Percentiles rank a stretch among this genome's conserved stretches.
Evolutionary conservation across 768 basidiomycete genomes (phyloP).

Genomic region (Trametes sanguinea): DNA sequence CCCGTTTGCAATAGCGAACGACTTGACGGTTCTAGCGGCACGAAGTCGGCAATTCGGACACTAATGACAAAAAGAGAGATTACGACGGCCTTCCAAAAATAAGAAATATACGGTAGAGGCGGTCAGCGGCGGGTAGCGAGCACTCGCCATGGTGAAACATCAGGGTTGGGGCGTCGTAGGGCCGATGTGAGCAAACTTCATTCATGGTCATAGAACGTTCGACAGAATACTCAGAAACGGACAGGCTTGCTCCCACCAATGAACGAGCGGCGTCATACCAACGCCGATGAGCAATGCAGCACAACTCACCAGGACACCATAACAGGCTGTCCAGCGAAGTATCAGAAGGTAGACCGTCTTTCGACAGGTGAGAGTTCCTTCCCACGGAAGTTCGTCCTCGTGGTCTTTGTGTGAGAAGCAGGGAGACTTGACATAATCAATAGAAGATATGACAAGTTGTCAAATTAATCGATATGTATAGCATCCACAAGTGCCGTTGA

Average conservation of each 20-base stretch:
- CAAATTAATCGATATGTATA: conserved; percentile 3
- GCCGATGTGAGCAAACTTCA: too few relatives aligned
- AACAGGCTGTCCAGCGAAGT: background rate
- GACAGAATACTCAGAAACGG: background rate
- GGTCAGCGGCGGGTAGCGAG: too few relatives aligned
- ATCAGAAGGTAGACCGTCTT: background rate
- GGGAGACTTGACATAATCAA: conserved; percentile 4
- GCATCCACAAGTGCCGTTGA: background rate
- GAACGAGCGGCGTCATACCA: background rate
- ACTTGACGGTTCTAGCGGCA: too few relatives aligned
- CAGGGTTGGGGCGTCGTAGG: too few relatives aligned
- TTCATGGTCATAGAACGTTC: background rate
- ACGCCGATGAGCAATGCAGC: background rate
- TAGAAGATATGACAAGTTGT: background rate
- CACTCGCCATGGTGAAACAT: too few relatives aligned
- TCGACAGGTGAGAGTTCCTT: background rate
- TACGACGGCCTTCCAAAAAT: too few relatives aligned
- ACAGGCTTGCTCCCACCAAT: background rate
- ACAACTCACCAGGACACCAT: background rate
- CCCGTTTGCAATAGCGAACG: too few relatives aligned
- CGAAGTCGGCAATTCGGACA: too few relatives aligned
- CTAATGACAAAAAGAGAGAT: too few relatives aligned
- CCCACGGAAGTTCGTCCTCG: background rate
- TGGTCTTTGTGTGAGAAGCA: background rate
- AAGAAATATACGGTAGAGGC: too few relatives aligned